phyloP scores from a whole-genome alignment of 2,329 filamentous ascomycete species.

The Clathrospora elynae region DNA sequence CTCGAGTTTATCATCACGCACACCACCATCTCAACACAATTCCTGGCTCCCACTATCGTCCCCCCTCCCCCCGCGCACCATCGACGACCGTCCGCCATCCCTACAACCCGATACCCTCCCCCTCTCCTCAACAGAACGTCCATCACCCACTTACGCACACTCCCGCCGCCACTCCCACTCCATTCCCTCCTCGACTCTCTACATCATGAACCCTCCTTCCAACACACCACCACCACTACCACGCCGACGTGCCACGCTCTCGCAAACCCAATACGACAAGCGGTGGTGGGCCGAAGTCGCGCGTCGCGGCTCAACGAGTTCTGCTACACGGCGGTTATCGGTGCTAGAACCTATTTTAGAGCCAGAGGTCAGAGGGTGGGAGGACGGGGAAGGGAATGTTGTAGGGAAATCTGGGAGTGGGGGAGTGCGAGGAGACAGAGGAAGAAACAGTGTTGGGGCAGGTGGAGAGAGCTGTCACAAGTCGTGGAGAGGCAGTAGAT shows the following conservation, averaged over 20 bases:
- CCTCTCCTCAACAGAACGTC: conserved; percentile 1
- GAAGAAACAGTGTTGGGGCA: background rate
- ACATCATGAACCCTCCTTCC: background rate
- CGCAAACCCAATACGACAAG: conserved; percentile 6
- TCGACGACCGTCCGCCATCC: too few relatives aligned
- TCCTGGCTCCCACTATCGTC: too few relatives aligned
- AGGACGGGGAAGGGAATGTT: too few relatives aligned
- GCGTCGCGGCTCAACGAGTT: conserved; percentile 5
- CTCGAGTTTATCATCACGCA: too few relatives aligned
- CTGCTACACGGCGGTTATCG: conserved; percentile 6
- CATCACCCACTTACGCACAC: background rate
- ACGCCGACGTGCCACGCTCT: background rate
- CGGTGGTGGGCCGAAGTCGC: conserved; percentile 14
- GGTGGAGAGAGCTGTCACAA: conserved; percentile 1
- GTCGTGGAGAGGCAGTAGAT: conserved; percentile 4
- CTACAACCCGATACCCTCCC: conserved; percentile 1
- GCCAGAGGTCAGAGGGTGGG: conserved; percentile 5
- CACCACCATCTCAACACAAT: too few relatives aligned
- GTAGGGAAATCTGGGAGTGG: background rate
- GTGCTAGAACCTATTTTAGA: conserved; percentile 17
- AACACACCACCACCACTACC: background rate
- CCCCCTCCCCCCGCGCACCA: too few relatives aligned
- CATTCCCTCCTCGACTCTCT: background rate
- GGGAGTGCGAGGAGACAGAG: background rate
- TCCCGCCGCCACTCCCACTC: background rate